Percentiles rank a stretch among this genome's conserved stretches.
Conservation (phyloP, 2,329 filamentous ascomycete species). For the Beauveria sp. region DNA sequence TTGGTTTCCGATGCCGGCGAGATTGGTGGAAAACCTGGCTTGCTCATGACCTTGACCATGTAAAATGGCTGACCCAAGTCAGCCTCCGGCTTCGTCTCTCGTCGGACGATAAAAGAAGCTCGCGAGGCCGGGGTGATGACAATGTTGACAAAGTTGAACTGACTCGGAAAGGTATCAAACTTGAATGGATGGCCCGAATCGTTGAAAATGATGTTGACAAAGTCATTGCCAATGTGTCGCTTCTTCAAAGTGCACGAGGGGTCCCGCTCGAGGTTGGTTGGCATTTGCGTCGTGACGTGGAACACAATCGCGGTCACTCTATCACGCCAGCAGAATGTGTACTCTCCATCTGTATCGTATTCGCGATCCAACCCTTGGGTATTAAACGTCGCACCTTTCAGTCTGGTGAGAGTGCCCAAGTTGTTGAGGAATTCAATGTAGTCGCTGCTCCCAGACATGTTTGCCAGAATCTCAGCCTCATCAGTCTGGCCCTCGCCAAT, state of each 20-base stretch:
- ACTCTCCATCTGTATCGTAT: constrained; percentile 73
- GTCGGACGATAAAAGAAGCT: constrained; percentile 63
- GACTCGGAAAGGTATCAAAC: constrained; percentile 86
- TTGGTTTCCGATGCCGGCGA: constrained; percentile 86
- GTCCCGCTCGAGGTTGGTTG: constrained; percentile 71
- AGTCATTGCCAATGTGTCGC: constrained; percentile 92
- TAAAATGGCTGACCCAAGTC: constrained; percentile 56
- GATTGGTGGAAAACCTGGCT: constrained; percentile 82
- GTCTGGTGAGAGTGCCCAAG: constrained; percentile 70
- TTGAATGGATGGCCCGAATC: constrained; percentile 84
- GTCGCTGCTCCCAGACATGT: constrained; percentile 77
- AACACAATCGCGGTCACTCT: constrained; percentile 92
- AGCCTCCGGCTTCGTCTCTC: constrained; percentile 32
- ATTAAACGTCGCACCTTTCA: constrained; percentile 82
- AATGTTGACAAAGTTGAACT: constrained; percentile 96
- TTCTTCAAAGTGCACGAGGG: constrained; percentile 79
- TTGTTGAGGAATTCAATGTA: constrained; percentile 80
- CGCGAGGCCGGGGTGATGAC: constrained; percentile 84
- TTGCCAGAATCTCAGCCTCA: constrained; percentile 79
- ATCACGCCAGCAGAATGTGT: constrained; percentile 90
- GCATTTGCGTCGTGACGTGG: constrained; percentile 96
- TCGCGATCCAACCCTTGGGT: constrained; percentile 81
- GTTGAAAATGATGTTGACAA: constrained; percentile 97
- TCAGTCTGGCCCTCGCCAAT: constrained; percentile 78
- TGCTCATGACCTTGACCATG: constrained; percentile 81